Evolutionary conservation across 176 grass and related monocot genomes (phyloP).

Genomic region (Rhynchospora breviuscula): DNA sequence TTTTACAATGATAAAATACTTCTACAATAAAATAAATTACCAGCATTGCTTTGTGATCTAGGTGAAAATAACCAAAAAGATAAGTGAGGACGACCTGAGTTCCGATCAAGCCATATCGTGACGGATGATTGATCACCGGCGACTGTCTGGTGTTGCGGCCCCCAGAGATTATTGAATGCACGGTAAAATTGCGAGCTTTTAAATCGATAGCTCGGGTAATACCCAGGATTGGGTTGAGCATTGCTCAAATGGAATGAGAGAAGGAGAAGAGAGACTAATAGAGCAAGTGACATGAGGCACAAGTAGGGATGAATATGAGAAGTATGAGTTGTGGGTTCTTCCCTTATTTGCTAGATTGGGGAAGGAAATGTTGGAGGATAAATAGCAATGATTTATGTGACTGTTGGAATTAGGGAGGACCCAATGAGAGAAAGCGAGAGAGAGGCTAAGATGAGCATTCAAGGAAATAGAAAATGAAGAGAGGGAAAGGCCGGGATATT

Average conservation of each 20-base stretch:
- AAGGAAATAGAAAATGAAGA: not conserved
- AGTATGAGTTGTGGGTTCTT: conserved; percentile 4
- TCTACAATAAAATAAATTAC: not conserved
- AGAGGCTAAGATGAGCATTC: not conserved
- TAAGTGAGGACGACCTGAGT: conserved; percentile 26
- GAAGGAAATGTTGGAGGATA: conserved; percentile 16
- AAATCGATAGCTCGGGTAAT: conserved; percentile 38
- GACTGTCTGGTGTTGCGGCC: conserved; percentile 45
- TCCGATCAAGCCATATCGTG: conserved; percentile 57
- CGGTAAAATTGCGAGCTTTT: conserved; percentile 26
- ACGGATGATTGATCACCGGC: conserved; percentile 21
- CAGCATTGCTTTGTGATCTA: not conserved
- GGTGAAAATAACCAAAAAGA: not conserved
- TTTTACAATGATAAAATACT: not conserved
- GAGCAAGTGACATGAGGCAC: not conserved
- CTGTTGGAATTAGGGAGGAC: not conserved
- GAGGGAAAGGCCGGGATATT: not conserved
- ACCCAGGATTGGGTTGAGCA: conserved; percentile 44
- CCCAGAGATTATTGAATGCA: conserved; percentile 54
- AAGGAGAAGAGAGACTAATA: conserved; percentile 12
- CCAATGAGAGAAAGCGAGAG: conserved; percentile 4
- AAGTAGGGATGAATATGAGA: not conserved
- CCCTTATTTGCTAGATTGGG: conserved; percentile 18
- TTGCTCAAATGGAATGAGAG: not conserved
- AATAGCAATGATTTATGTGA: not conserved